Base-by-base conservation (phyloP, 2,329 filamentous ascomycete species). In the Tolypocladium amazonense region DNA sequence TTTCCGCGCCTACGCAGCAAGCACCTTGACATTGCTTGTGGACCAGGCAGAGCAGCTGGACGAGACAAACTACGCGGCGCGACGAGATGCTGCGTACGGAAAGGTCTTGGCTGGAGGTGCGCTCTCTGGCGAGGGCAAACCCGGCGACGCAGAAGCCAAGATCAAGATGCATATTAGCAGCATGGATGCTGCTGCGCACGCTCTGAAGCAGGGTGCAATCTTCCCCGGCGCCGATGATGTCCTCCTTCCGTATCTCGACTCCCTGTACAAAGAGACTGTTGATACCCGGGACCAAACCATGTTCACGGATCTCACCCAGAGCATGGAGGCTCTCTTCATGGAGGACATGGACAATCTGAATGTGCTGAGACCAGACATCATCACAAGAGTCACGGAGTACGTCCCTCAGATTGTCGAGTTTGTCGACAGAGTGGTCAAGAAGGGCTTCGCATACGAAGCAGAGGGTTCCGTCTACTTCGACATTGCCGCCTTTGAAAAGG, bases 381-480 rank as follows among this genome's bases (percentile, higher is more conserved):
- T 96, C 33, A 96, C 92, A 0, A 81, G 92, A 60, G 93, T 97
- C n/a, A 96, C 92, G 1, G 91, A 96, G 68, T 97, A 94, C 66
- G 89, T 93, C 4, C 86, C 87, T 0, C 87, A 96, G 69, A 97
- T 97, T 68, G 90, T 89, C 54, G 78, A 82, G 12, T 97, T 96
- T 63, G 90, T 97, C 0, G 83, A 93, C 68, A 85, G 83, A 64
- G 90, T 96, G 60, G 85, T 95, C 27, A 77, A 88, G 57, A 96
- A 96, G 70, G 88, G 89, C 0, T 97, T 92, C 66, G 93, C 88
- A 1, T 97, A 97, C 65, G 81, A 85, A 67, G 76, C 80, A 0
- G 89, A 94, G 66, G 92, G 92, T 0, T 96, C 90, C 0, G 91
- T 97, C 0, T 97, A 97, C 74, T 97, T 97, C 64, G 93, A 97